Evolutionary conservation across 106 monocot genomes (phyloP).

Genomic region (Ottelia alismoides): DNA sequence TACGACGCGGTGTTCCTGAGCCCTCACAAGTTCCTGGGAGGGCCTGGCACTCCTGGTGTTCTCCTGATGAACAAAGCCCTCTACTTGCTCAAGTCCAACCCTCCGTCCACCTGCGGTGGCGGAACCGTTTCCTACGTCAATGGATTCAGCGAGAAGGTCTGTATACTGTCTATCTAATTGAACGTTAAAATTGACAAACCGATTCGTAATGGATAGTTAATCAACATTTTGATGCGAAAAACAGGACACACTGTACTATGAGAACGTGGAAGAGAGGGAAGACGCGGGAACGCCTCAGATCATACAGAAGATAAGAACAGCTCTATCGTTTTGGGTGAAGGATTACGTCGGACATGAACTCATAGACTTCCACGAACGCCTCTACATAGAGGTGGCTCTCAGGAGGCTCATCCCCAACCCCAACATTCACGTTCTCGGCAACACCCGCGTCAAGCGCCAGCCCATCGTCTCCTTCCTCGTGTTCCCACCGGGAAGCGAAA

Average conservation of each 20-base stretch:
- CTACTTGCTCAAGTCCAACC: too few species aligned
- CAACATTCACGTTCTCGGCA: conserved; percentile 8
- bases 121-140: too few species aligned
- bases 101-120: too few species aligned
- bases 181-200: conserved; percentile 24
- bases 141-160: too few species aligned
- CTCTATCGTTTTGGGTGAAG: conserved; percentile 38
- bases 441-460: conserved; percentile 8
- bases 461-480: conserved; percentile 42
- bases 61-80: too few species aligned
- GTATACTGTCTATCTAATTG: conserved; percentile 35
- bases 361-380: conserved; percentile 15
- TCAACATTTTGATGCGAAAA: conserved; percentile 2
- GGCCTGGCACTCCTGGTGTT: too few species aligned
- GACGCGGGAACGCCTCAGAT: conserved; percentile 42
- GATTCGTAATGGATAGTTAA: conserved; percentile 34
- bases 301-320: conserved; percentile 27
- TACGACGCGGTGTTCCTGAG: too few species aligned
- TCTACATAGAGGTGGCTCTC: conserved; percentile 13
- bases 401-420: conserved; percentile 12
- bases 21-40: too few species aligned
- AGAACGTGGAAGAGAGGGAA: conserved; percentile 35
- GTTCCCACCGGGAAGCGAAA: too few species aligned
- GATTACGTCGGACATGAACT: conserved; percentile 11
- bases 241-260: conserved; percentile 34